These are phyloP conservation scores for Yamadazyma dendronema DNA, from an alignment of 1,139 yeast genomes.

Conservation along the genomic window DNA sequence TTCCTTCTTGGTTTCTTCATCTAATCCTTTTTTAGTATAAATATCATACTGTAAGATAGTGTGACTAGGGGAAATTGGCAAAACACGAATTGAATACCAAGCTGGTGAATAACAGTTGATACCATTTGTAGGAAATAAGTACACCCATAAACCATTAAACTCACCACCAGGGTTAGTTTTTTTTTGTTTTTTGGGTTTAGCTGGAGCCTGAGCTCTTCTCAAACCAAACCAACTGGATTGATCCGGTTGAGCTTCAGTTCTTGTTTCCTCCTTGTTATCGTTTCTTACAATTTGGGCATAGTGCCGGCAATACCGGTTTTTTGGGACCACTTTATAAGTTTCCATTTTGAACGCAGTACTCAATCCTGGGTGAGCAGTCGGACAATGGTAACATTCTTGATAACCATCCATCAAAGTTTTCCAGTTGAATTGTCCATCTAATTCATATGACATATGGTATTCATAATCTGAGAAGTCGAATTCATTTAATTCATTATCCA, in stretches of 20 bases:
- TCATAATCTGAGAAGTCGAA: constrained; percentile 60
- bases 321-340: constrained; percentile 63
- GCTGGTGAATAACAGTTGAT: constrained; percentile 66
- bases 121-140: constrained; percentile 57
- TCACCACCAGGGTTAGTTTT: constrained; percentile 55
- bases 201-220: constrained; percentile 21
- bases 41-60: constrained; percentile 60
- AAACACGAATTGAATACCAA: constrained; percentile 61
- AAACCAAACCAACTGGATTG: constrained; percentile 50
- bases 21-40: constrained; percentile 58
- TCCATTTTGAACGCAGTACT: constrained; percentile 58
- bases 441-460: constrained; percentile 63
- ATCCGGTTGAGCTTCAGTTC: constrained; percentile 21
- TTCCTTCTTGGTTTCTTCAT: constrained; percentile 50
- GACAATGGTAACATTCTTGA: constrained; percentile 67
- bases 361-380: constrained; percentile 64
- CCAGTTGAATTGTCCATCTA: constrained; percentile 64
- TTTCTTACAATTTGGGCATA: constrained; percentile 31
- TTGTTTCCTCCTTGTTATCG: constrained; percentile 12
- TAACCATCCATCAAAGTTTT: constrained; percentile 67
- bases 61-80: constrained; percentile 51
- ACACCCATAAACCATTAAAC: constrained; percentile 61
- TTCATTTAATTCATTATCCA: constrained; percentile 51
- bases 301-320: constrained; percentile 58
- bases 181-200: constrained; percentile 15